Base-by-base conservation (phyloP, 2,329 filamentous ascomycete genomes). In the Salinomyces thailandicus region DNA sequence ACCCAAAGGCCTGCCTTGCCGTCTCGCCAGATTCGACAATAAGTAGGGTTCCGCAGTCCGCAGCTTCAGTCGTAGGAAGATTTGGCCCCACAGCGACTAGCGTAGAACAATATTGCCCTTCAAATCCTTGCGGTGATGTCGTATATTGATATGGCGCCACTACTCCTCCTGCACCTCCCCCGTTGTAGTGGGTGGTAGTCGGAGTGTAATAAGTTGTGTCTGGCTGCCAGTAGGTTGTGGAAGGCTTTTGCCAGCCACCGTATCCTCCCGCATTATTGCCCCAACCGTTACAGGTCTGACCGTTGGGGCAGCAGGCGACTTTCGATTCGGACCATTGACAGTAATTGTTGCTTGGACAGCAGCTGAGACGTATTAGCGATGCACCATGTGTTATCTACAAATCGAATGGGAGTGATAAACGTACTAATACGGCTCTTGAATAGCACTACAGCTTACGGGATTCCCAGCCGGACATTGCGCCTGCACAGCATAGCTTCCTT, bases 361-460 rank as follows among this genome's bases (percentile, higher is more conserved):
- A 60, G 44, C 57, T 59, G 31, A 31, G 35, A 36, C 15, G 15
- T 20, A 18, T 32, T 39, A 24, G 39, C 7, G 35, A 22, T 13
- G 27, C 19, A 16, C 14, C 12, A 34, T n/a, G n/a, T 24, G 16
- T 8, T 18, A 18, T n/a, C 33, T 11, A 20, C 5, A 9, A n/a
- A n/a, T n/a, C n/a, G n/a, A n/a, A n/a, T n/a, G n/a, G 8, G 13
- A 8, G 6, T 12, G 17, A 35, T 11, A 27, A 24, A 46, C 60
- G 44, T 46, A 67, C 66, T 62, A 69, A 36, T 61, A 59, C 5
- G 61, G 54, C 29, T 62, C 54, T 20, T 57, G 50, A 32, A 68
- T 62, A 18, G 51, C 58, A 30, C 54, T 58, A 46, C 66, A 69
- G 46, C 60, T 63, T 37, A 61, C 43, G 2, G 42, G 64, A 33